A percentile compares a stretch with the other conserved stretches of the same genome.
Evolutionary conservation across 202 grass and related monocot species (phyloP).

Genomic region (Bolboschoenoplectus hybrid): DNA sequence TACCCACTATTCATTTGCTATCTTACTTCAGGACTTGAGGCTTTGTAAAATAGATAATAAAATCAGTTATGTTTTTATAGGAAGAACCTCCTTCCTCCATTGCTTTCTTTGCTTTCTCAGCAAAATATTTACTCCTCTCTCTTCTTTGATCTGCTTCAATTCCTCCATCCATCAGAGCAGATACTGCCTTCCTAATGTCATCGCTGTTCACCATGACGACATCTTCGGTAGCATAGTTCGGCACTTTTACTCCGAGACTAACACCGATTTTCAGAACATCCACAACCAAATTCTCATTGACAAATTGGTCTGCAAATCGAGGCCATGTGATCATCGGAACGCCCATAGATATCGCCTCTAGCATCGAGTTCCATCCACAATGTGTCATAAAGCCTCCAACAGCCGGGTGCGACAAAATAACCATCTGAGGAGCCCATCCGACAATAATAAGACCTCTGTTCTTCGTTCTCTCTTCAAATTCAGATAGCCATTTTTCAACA

Average conservation of each 20-base stretch:
- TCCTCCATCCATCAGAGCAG: slow-evolving; percentile 39
- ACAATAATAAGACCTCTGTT: slow-evolving; percentile 31
- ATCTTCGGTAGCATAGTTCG: not conserved
- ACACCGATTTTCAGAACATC: slow-evolving; percentile 40
- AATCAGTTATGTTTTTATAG: slow-evolving; percentile 27
- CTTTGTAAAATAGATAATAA: slow-evolving; percentile 24
- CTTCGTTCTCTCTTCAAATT: slow-evolving; percentile 37
- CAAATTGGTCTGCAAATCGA: slow-evolving; percentile 45
- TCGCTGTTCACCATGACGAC: slow-evolving; percentile 15
- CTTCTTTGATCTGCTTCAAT: slow-evolving; percentile 31
- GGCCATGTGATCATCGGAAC: slow-evolving; percentile 48
- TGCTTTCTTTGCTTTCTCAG: slow-evolving; percentile 40
- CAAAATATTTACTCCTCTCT: slow-evolving; percentile 19
- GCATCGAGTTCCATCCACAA: slow-evolving; percentile 46
- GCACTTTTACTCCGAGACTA: slow-evolving; percentile 27
- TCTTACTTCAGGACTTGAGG: not conserved
- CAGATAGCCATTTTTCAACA: slow-evolving; percentile 36
- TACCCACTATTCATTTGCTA: not conserved
- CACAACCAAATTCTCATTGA: slow-evolving; percentile 46
- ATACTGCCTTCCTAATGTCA: not conserved
- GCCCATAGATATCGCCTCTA: slow-evolving; percentile 37
- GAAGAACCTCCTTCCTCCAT: slow-evolving; percentile 43
- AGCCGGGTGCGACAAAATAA: slow-evolving; percentile 28
- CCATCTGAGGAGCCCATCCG: slow-evolving; percentile 43
- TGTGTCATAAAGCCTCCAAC: slow-evolving; percentile 45